Percentiles rank a stretch among this genome's conserved stretches.
phyloP scores from a whole-genome alignment of 805 yeast species.

The Candida sonorensis region DNA sequence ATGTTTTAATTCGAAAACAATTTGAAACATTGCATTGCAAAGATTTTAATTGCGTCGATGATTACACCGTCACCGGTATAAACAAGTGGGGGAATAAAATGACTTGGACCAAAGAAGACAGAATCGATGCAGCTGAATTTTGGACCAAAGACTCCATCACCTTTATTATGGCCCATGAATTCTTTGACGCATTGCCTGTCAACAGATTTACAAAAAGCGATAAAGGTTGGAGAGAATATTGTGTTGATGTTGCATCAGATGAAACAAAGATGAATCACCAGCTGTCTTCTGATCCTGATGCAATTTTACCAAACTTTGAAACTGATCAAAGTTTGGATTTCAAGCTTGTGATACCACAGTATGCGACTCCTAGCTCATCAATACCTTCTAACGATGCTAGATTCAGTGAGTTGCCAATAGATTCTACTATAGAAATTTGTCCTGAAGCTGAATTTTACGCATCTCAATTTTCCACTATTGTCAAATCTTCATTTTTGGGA shows the following conservation, averaged over 20 bases:
- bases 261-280: too few species aligned
- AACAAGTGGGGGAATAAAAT: slow-evolving; percentile 49
- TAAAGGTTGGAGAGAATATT: slow-evolving; percentile 72
- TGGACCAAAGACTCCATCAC: slow-evolving; percentile 33
- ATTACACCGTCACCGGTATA: slow-evolving; percentile 28
- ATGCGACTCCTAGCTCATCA: slow-evolving; percentile 55
- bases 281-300: slow-evolving; percentile 11
- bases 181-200: slow-evolving; percentile 81
- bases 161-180: slow-evolving; percentile 76
- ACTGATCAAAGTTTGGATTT: slow-evolving; percentile 36
- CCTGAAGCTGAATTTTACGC: slow-evolving; percentile 63
- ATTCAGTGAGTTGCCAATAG: slow-evolving; percentile 45
- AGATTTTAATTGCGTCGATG: slow-evolving; percentile 21
- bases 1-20: slow-evolving; percentile 54
- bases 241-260: slow-evolving; percentile 46
- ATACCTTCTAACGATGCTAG: slow-evolving; percentile 47
- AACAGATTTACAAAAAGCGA: slow-evolving; percentile 55
- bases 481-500: slow-evolving; percentile 37
- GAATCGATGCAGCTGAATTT: slow-evolving; percentile 34
- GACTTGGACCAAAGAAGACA: slow-evolving; percentile 50
- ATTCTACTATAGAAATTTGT: slow-evolving; percentile 63
- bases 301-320: slow-evolving; percentile 11
- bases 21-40: slow-evolving; percentile 39
- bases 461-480: slow-evolving; percentile 39
- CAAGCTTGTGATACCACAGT: slow-evolving; percentile 49